Evolutionary conservation across 139 green algal genomes (phyloP), one percentile per base, ranked within the genome.

Genomic region (Chlamydomonas eustigma): DNA sequence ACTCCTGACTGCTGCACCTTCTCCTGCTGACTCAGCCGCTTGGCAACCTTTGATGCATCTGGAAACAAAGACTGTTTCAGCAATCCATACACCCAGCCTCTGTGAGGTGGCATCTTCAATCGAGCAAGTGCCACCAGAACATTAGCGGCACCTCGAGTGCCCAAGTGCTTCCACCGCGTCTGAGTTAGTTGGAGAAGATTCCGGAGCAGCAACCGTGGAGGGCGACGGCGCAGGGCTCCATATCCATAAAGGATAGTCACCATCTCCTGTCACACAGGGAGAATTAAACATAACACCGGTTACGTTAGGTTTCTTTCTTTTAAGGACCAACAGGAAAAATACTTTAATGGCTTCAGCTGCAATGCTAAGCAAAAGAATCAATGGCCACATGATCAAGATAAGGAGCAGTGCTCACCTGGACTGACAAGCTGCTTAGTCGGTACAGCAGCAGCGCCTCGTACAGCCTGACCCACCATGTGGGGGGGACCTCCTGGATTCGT

Each of bases 61-160:
- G 64, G n/a, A 18, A 58, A 18, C 18, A 58, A 18, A 18, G 44
- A 28, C 44, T 58, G 44, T 58, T 18, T 12, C 12, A 58, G 44
- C 44, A 58, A 28, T 58, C 12, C 12, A 28, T 28, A 78, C 75
- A 2, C 35, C 77, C 4, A 44, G 39, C 2, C 75, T 75, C 51
- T n/a, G 58, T 69, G 22, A 24, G 58, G 58, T 5, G 58, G 18
- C 58, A 32, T 30, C 58, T 30, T 30, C 58, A 32, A n/a, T n/a
- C 58, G 58, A 24, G 58, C 58, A 8, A 32, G n/a, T 37, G 58
- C 58, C 5, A 36, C 58, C 24, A 69, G 58, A 32, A 32, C 58
- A 22, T 69, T 30, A n/a, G 58, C 58, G 31, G 58, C 58, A 69
- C 58, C 22, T n/a, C 58, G 6, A n/a, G 58, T n/a, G 18, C 24